Evolutionary conservation across 2,329 filamentous ascomycete genomes (phyloP).

Genomic region (Epichloe amarillans): DNA sequence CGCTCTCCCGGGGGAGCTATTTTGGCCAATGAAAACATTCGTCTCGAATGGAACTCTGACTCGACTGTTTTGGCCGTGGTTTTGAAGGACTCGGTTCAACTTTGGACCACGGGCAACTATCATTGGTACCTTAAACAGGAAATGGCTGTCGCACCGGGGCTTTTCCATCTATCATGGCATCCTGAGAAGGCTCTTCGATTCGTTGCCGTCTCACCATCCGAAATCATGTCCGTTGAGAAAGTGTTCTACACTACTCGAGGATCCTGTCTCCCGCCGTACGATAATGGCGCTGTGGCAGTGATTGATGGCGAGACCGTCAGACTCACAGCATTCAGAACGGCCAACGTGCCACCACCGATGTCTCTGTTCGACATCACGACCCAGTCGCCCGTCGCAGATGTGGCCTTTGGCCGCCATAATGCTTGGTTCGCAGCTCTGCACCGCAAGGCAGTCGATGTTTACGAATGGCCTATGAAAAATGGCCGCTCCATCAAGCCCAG

Average conservation of each 20-base stretch:
- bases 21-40: slow-evolving; percentile 43
- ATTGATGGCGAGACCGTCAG: slow-evolving; percentile 73
- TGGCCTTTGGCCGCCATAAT: slow-evolving; percentile 56
- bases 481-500: slow-evolving; percentile 33
- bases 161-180: slow-evolving; percentile 55
- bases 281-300: slow-evolving; percentile 68
- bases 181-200: slow-evolving; percentile 68
- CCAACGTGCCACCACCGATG: slow-evolving; percentile 90
- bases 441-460: slow-evolving; percentile 51
- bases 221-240: slow-evolving; percentile 50
- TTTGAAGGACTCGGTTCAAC: slow-evolving; percentile 60
- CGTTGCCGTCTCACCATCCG: slow-evolving; percentile 36
- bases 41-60: slow-evolving; percentile 77
- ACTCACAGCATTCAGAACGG: slow-evolving; percentile 69
- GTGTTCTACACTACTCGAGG: slow-evolving; percentile 56
- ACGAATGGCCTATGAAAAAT: slow-evolving; percentile 52
- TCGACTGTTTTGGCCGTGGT: slow-evolving; percentile 82
- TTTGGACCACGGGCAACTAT: slow-evolving; percentile 97
- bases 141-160: slow-evolving; percentile 33
- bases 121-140: slow-evolving; percentile 98
- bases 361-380: slow-evolving; percentile 60
- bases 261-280: slow-evolving; percentile 55
- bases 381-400: slow-evolving; percentile 53
- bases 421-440: slow-evolving; percentile 61
- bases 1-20: slow-evolving; percentile 50